These are phyloP conservation scores for Pseudisothecium myosuroides DNA, from an alignment of 225 moss, liverwort and hornwort species.

Conservation along the genomic window DNA sequence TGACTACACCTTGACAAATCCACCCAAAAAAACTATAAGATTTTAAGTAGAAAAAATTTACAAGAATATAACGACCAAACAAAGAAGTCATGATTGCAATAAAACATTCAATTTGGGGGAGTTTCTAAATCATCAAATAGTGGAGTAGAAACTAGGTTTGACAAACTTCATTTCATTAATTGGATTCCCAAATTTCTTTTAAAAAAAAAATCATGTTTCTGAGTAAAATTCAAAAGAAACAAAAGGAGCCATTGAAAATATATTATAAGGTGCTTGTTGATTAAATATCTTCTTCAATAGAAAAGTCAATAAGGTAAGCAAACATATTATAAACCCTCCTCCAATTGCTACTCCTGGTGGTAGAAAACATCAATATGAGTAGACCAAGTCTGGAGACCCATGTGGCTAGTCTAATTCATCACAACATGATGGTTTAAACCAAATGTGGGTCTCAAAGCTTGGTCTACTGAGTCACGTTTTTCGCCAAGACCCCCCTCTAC, in stretches of 20 bases:
- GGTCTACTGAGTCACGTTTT: too few relatives aligned
- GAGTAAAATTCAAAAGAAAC: background rate
- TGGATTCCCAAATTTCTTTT: background rate
- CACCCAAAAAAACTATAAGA: too few relatives aligned
- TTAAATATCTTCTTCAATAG: too few relatives aligned
- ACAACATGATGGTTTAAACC: too few relatives aligned
- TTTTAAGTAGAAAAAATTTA: too few relatives aligned
- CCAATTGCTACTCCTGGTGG: too few relatives aligned
- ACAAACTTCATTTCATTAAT: background rate
- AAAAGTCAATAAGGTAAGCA: too few relatives aligned
- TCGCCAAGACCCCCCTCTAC: too few relatives aligned
- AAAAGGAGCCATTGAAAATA: background rate
- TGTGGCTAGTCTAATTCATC: accelerated
- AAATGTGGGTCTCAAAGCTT: background rate
- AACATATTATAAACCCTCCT: too few relatives aligned
- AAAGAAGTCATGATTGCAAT: background rate
- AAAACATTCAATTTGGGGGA: too few relatives aligned
- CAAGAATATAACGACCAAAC: background rate
- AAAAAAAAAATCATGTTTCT: too few relatives aligned
- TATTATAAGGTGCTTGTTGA: background rate
- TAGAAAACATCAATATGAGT: background rate
- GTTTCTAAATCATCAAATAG: background rate
- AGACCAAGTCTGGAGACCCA: too few relatives aligned
- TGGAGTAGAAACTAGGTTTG: background rate
- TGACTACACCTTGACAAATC: background rate